These are phyloP conservation scores for Scedosporium minutisporum DNA, from an alignment of 2,329 filamentous ascomycete species.

Conservation along the genomic window DNA sequence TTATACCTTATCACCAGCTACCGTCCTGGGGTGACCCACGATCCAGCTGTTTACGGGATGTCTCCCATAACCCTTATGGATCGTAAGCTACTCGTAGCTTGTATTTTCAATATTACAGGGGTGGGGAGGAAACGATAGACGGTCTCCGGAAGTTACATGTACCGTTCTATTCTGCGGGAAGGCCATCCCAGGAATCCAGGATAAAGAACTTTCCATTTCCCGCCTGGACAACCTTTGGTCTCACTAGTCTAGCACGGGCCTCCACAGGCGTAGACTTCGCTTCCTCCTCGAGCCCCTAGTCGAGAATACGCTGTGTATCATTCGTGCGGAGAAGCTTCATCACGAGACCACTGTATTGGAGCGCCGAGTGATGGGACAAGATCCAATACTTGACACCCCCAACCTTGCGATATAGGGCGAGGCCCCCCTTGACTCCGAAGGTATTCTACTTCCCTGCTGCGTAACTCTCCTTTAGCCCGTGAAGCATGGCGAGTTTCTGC, in stretches of 20 bases:
- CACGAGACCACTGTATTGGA: conserved; percentile 11
- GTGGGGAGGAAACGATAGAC: not conserved
- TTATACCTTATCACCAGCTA: no score
- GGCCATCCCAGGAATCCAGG: not conserved
- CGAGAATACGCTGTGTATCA: conserved; percentile 12
- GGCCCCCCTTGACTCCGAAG: conserved; percentile 9
- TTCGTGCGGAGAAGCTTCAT: conserved; percentile 10
- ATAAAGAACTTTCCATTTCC: not conserved
- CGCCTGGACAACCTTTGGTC: not conserved
- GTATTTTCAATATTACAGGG: no score
- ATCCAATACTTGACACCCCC: conserved; percentile 15
- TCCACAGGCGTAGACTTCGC: not conserved
- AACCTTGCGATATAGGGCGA: conserved; percentile 13
- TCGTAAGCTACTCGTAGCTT: no score
- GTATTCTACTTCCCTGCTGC: conserved; percentile 8
- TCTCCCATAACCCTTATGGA: no score
- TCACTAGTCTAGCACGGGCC: not conserved
- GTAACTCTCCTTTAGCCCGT: conserved; percentile 15
- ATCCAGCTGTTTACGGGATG: no score
- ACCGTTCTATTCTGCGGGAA: not conserved
- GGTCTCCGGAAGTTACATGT: not conserved
- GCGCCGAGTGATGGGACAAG: conserved; percentile 9
- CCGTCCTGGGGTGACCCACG: no score
- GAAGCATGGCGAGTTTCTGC: conserved; percentile 15
- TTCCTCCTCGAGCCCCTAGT: conserved; percentile 14